Evolutionary conservation across 2,329 filamentous ascomycete species (phyloP).

Genomic region (Colletotrichum plurivorum): DNA sequence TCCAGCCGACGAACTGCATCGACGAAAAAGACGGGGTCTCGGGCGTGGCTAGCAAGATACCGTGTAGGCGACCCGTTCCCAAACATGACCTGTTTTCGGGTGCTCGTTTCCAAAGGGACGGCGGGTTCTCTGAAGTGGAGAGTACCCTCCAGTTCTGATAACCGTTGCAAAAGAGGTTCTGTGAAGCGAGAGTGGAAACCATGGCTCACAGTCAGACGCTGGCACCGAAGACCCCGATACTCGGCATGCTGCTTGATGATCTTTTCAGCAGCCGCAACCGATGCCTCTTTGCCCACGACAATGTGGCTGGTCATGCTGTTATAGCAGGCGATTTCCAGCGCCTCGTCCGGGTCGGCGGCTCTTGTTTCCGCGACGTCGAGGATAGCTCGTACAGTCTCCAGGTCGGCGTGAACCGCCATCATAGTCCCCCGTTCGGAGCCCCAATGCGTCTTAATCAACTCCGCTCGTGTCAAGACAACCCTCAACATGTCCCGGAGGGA

Average conservation of each 20-base stretch:
- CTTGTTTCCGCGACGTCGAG: conserved; percentile 4
- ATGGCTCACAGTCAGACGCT: conserved; percentile 61
- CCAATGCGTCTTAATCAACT: conserved; percentile 49
- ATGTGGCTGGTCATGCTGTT: conserved; percentile 57
- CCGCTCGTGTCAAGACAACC: too few relatives aligned
- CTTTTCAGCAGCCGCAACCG: conserved; percentile 19
- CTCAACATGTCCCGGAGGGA: too few relatives aligned
- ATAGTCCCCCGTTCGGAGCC: conserved; percentile 54
- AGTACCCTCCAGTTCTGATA: conserved; percentile 40
- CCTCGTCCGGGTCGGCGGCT: too few relatives aligned
- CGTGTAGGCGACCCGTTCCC: neutral
- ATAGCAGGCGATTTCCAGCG: conserved; percentile 59
- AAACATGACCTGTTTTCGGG: neutral
- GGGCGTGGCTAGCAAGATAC: conserved; percentile 43
- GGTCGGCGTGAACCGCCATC: conserved; percentile 51
- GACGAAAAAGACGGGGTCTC: conserved; percentile 60
- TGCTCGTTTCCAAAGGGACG: conserved; percentile 10
- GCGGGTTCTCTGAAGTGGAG: conserved; percentile 41
- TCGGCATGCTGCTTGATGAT: neutral
- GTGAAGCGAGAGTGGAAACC: conserved; percentile 62
- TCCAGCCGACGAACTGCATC: conserved; percentile 58
- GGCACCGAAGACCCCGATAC: conserved; percentile 6
- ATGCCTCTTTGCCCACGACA: conserved; percentile 54
- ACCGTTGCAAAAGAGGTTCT: conserved; percentile 48
- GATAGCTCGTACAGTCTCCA: conserved; percentile 42